These are phyloP conservation scores for Zarea fungicola DNA, from an alignment of 2,329 filamentous ascomycete genomes.

Conservation along the genomic window DNA sequence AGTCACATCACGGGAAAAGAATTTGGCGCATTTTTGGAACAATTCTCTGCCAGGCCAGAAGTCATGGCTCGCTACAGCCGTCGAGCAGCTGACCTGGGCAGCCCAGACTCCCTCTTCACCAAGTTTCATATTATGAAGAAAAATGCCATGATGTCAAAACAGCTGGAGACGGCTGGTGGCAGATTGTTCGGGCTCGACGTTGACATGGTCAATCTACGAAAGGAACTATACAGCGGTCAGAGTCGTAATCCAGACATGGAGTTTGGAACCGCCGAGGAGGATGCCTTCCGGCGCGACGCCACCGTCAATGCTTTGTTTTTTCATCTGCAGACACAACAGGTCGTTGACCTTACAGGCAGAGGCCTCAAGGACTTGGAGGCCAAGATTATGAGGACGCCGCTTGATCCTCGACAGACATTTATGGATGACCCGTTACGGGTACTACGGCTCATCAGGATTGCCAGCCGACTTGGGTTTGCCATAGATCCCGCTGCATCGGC, in stretches of 20 bases:
- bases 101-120: conserved; percentile 7
- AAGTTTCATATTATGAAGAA: conserved; percentile 13
- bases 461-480: conserved; percentile 13
- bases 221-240: conserved; percentile 16
- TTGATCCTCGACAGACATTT: conserved; percentile 15
- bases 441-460: conserved; percentile 15
- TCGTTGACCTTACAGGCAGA: conserved; percentile 15
- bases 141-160: conserved; percentile 15
- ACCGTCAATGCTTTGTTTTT: conserved; percentile 17
- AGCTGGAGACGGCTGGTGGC: conserved; percentile 16
- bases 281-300: conserved; percentile 16
- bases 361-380: conserved; percentile 14
- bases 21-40: conserved; percentile 14
- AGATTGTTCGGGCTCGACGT: conserved; percentile 17
- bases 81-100: conserved; percentile 8
- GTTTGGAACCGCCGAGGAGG: conserved; percentile 17
- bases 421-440: conserved; percentile 18
- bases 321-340: conserved; percentile 15
- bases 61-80: not conserved
- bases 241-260: conserved; percentile 17
- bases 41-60: conserved; percentile 3
- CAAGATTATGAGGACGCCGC: conserved; percentile 16
- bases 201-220: conserved; percentile 18
- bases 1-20: conserved; percentile 15
- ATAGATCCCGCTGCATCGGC: conserved; percentile 5